Conservation (phyloP, 257 asterid species). For the Fraxinus americana region DNA sequence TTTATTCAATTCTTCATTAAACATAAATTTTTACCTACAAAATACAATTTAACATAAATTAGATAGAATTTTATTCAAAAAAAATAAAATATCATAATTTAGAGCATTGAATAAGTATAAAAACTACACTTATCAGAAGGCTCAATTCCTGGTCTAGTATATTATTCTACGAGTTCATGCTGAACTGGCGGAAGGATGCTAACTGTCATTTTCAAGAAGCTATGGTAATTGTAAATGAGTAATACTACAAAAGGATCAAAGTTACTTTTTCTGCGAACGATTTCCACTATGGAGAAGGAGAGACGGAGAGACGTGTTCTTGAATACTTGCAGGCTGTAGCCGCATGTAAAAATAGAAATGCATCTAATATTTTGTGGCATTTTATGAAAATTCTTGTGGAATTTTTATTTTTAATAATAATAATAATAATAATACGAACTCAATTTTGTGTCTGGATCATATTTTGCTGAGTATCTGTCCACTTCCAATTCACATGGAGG, state of each 20-base stretch:
- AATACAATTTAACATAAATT: no score
- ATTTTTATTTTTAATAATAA: not conserved
- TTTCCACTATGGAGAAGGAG: not conserved
- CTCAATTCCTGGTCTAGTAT: not conserved
- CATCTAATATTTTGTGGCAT: not conserved
- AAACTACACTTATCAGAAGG: not conserved
- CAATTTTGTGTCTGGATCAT: constrained; percentile 2
- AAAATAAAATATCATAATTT: no score
- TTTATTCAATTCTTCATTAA: no score
- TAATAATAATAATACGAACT: not conserved
- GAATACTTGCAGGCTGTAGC: not conserved
- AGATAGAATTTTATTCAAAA: no score
- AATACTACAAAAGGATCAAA: not conserved
- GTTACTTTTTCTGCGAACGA: not conserved
- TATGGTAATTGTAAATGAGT: not conserved
- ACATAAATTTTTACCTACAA: no score
- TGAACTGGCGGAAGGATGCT: not conserved
- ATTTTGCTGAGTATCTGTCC: not conserved
- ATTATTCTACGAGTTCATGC: not conserved
- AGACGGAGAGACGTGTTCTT: not conserved
- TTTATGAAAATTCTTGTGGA: not conserved
- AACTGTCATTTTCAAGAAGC: not conserved
- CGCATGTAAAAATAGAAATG: not conserved
- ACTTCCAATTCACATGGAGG: not conserved
- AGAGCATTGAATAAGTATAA: no score